These are phyloP conservation scores for Eucalyptus erythrocorys DNA, from an alignment of 345 rosid genomes.

Conservation along the genomic window DNA sequence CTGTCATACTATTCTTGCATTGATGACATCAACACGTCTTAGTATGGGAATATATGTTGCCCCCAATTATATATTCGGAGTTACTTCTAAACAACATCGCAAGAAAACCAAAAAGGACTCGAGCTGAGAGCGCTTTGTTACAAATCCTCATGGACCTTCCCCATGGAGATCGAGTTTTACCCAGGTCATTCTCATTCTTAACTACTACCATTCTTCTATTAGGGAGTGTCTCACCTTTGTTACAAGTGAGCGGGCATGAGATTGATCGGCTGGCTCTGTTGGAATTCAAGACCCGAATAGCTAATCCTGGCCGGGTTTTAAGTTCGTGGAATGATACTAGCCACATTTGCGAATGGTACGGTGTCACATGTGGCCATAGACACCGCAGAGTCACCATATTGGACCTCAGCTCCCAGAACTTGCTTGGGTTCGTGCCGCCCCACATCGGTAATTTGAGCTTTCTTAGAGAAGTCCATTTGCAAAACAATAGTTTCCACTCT, in stretches of 20 bases:
- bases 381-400: fast-evolving
- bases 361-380: neutral
- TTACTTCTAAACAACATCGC: too few relatives aligned
- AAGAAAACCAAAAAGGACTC: neutral
- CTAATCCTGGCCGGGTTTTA: neutral
- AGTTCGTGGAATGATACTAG: neutral
- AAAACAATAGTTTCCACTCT: neutral
- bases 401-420: neutral
- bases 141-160: neutral
- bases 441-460: neutral
- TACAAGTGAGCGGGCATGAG: neutral
- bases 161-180: neutral
- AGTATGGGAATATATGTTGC: too few relatives aligned
- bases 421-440: fast-evolving
- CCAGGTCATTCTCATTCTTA: neutral
- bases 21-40: too few relatives aligned
- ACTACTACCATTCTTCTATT: neutral
- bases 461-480: neutral
- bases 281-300: neutral
- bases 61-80: too few relatives aligned
- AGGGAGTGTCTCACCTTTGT: fast-evolving
- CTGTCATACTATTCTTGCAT: too few relatives aligned
- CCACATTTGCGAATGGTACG: neutral
- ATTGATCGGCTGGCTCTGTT: neutral
- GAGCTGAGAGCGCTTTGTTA: fast-evolving